phyloP scores from a whole-genome alignment of 768 basidiomycete species.

The Phaffia tasmanica region DNA sequence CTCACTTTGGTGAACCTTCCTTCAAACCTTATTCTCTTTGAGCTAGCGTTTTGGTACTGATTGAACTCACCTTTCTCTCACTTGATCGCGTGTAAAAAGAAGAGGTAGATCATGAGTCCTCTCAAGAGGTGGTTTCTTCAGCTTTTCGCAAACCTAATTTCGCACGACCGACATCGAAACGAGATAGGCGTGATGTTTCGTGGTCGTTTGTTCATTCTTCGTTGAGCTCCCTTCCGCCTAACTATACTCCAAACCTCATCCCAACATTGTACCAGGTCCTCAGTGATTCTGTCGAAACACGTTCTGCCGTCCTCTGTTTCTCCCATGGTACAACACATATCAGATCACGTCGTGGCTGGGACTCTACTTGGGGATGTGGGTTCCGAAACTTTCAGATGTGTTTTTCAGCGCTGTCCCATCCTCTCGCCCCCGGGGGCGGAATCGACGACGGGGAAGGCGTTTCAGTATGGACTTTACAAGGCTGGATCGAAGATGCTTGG shows the following conservation, averaged over 20 bases:
- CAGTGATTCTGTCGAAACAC: background rate
- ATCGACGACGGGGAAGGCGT: background rate
- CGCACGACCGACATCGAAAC: background rate
- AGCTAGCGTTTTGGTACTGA: background rate
- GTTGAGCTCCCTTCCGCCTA: background rate
- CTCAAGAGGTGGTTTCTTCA: background rate
- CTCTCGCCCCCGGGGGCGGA: background rate
- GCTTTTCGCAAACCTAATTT: background rate
- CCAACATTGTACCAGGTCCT: conserved; percentile 13
- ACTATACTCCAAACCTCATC: conserved; percentile 4
- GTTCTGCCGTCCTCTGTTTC: conserved; percentile 21
- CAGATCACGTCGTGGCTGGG: background rate
- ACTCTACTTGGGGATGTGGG: conserved; percentile 20
- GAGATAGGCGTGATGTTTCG: conserved; percentile 3
- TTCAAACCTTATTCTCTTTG: background rate
- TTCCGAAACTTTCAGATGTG: conserved; percentile 23
- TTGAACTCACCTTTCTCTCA: too few relatives aligned
- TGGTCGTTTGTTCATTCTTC: conserved; percentile 8
- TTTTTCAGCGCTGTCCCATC: conserved; percentile 1
- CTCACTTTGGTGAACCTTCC: conserved; percentile 6
- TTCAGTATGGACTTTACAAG: conserved; percentile 13
- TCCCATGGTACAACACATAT: conserved; percentile 6
- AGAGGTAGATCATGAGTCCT: background rate
- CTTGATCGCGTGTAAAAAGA: background rate
- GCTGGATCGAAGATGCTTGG: conserved; percentile 24